Evolutionary conservation across 2,329 filamentous ascomycete species (phyloP), one percentile per base, ranked within the genome.

Genomic region (Madurella fahalii): DNA sequence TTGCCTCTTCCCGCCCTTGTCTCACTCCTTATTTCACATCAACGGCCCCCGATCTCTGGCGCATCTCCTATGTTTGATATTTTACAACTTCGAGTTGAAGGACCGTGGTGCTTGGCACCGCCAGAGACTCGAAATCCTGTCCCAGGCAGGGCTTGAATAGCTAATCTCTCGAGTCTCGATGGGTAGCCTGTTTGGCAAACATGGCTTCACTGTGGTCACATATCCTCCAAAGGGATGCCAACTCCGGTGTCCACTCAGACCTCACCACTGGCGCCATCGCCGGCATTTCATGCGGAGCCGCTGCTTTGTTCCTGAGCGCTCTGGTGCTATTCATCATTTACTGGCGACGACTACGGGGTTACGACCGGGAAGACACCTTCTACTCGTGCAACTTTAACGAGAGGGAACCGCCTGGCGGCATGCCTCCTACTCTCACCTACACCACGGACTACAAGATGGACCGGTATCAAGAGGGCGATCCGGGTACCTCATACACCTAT

Each of bases 231-330:
- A 53, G 61, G 52, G 58, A 60, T 44, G 0, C 56, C 61, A n/a
- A 46, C 17, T 58, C 64, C 2, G 65, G 61, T 4, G 62, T 62
- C 9, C 39, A 25, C 8, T 44, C 51, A 20, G 51, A 20, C 9
- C 72, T 82, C 63, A 72, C 75, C 0, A 72, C 73, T 0, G 75
- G 76, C 2, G 75, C 76, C n/a, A 78, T 82, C 15, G 76, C 77
- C 0, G 80, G 80, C 16, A 82, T 84, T 44, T 72, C 71, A 0
- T 65, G 81, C 0, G 79, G 76, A 12, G 74, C 71, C 7, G 69
- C 69, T 0, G 66, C 78, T 0, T 62, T 75, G 1, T 64, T 82
- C 2, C 34, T 77, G 5, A 70, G 75, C 0, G 72, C 71, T 2
- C 58, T 68, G 1, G 72, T 65, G 2, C 69, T 83, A 1, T 75